Percentiles rank a stretch among this genome's conserved stretches.
Evolutionary conservation across 2,329 filamentous ascomycete species (phyloP).

Genomic region (Claviceps citrina): DNA sequence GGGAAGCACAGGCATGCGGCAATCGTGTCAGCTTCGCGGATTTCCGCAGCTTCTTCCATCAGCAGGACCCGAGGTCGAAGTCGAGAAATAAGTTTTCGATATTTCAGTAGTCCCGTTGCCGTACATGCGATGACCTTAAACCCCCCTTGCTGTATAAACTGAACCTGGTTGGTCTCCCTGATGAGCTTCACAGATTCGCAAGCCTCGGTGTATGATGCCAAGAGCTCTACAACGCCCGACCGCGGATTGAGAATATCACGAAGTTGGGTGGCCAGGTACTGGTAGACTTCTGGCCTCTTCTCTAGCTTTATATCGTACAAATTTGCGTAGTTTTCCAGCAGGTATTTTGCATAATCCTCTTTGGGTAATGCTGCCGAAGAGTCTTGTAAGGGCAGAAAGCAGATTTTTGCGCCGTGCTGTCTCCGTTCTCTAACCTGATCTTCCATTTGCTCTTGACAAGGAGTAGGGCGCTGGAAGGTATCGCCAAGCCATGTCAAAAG

Average conservation of each 20-base stretch:
- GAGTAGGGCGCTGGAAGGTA: neutral
- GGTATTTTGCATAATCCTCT: neutral
- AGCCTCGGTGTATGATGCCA: conserved; percentile 32
- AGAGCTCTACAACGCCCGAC: conserved; percentile 18
- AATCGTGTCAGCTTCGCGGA: conserved; percentile 45
- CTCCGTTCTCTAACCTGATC: neutral
- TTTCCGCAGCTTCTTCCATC: conserved; percentile 70
- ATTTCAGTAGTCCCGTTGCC: conserved; percentile 69
- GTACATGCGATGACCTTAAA: conserved; percentile 49
- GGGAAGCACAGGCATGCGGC: conserved; percentile 31
- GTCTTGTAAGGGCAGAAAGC: neutral
- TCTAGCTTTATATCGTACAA: conserved; percentile 4
- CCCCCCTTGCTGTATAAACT: conserved; percentile 19
- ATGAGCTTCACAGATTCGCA: conserved; percentile 39
- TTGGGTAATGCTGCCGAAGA: neutral
- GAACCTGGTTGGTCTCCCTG: conserved; percentile 42
- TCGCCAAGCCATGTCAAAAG: conserved; percentile 9
- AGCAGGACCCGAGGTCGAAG: conserved; percentile 53
- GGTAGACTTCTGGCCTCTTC: conserved; percentile 1
- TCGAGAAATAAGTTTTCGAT: conserved; percentile 52
- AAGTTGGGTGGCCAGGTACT: conserved; percentile 1
- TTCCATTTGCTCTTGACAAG: neutral
- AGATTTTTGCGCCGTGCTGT: conserved; percentile 22
- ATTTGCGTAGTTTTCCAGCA: neutral
- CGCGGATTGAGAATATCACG: neutral